Percentiles rank a stretch among this genome's conserved stretches.
phyloP scores from a whole-genome alignment of 768 basidiomycete species.

The Psilocybe cubensis region DNA sequence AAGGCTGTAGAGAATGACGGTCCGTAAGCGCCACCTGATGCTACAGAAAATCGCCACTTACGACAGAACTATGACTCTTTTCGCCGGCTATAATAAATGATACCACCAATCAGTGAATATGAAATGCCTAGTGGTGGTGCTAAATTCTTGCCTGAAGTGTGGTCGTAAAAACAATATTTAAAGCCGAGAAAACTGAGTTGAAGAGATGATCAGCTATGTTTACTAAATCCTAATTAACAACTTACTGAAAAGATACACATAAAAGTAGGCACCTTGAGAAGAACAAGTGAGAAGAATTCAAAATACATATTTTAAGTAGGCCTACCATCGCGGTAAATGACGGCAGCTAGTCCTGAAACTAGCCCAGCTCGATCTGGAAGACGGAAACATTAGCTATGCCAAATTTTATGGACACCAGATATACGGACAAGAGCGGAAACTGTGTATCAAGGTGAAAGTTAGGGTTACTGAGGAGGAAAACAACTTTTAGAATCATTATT shows the following conservation, averaged over 20 bases:
- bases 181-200: constrained; percentile 7
- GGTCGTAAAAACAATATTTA: constrained; percentile 6
- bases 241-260: constrained; percentile 8
- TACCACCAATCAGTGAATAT: not conserved
- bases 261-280: constrained; percentile 3
- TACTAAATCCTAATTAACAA: not conserved
- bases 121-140: not conserved
- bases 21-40: not conserved
- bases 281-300: not conserved
- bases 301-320: not conserved
- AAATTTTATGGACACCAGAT: not conserved
- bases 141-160: constrained; percentile 1
- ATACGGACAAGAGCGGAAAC: not conserved
- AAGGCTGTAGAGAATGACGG: not conserved
- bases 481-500: not conserved
- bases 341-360: not conserved
- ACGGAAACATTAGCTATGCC: not conserved
- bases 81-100: not conserved
- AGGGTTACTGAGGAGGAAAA: not conserved
- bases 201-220: not conserved
- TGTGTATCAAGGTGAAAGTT: not conserved
- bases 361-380: not conserved
- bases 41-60: not conserved
- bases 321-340: constrained; percentile 6
- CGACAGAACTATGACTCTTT: not conserved